A percentile compares a stretch with the other conserved stretches of the same genome.
phyloP scores from a whole-genome alignment of 208 protist genomes.

The Acanthamoeba lenticulata region DNA sequence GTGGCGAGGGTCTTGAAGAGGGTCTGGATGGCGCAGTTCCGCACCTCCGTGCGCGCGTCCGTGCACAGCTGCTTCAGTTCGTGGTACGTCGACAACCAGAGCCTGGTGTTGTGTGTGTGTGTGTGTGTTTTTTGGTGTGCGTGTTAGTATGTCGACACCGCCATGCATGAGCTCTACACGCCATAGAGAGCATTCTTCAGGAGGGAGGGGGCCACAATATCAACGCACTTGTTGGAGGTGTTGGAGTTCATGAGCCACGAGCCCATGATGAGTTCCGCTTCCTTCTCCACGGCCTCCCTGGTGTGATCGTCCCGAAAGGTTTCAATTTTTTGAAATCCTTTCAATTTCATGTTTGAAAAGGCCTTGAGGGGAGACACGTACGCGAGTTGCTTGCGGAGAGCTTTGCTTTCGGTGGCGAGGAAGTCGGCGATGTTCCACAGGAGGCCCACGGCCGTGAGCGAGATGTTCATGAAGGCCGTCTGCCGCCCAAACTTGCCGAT shows the following conservation, averaged over 20 bases:
- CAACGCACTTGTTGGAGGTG: conserved; percentile 18
- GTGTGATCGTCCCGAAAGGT: too few species aligned
- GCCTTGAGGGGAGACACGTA: not conserved
- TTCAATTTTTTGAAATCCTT: too few species aligned
- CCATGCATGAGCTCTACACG: too few species aligned
- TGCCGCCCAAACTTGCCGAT: conserved; percentile 65
- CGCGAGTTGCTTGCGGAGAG: conserved; percentile 50
- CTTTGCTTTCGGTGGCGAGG: conserved; percentile 47
- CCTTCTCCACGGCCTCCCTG: not conserved
- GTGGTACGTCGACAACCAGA: conserved; percentile 58
- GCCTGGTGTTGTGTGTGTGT: too few species aligned
- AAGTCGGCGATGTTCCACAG: conserved; percentile 69
- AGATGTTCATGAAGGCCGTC: conserved; percentile 62
- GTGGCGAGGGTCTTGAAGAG: conserved; percentile 69
- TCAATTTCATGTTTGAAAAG: not conserved
- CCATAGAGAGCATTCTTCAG: too few species aligned
- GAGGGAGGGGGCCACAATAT: not conserved
- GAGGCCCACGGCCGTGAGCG: conserved; percentile 66
- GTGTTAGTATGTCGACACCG: too few species aligned
- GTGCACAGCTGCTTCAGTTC: conserved; percentile 59
- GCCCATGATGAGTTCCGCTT: not conserved
- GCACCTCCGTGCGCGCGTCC: conserved; percentile 57
- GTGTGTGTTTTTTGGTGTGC: too few species aligned
- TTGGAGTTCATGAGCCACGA: conserved; percentile 5
- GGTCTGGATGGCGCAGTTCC: conserved; percentile 63